Evolutionary conservation across 495 filamentous ascomycete genomes (phyloP), one percentile per base, ranked within the genome.

Genomic region (Daldinia grandis): DNA sequence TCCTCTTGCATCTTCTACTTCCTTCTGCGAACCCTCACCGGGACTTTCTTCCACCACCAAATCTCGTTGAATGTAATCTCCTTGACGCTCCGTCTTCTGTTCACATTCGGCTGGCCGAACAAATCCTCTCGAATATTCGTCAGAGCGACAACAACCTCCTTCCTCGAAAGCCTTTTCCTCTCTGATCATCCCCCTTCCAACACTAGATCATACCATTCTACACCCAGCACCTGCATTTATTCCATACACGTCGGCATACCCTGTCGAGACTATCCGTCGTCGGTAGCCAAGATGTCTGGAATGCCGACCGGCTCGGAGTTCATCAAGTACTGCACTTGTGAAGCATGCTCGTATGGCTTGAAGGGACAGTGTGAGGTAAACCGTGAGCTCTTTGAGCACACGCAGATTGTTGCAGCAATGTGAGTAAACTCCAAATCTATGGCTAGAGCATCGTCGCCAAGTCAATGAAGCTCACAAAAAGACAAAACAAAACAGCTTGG

Each of bases 401-500:
- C 27, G 7, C 56, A 59, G 17, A 24, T 30, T 24, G 55, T 66
- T 9, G 33, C 21, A 3, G 5, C 31, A 35, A 35, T 66, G 64
- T 66, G 37, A 59, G 55, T 59, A n/a, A 12, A 24, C n/a, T n/a
- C n/a, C n/a, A n/a, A n/a, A n/a, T n/a, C n/a, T n/a, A n/a, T n/a
- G n/a, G n/a, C n/a, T n/a, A n/a, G n/a, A n/a, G n/a, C n/a, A n/a
- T n/a, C n/a, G 10, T 19, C 5, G 17, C 14, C 9, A 54, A 27
- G 31, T 42, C 12, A 38, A 54, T 10, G 8, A 24, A 40, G n/a
- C 49, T 63, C 8, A 63, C 60, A 21, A 28, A n/a, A 14, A n/a
- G n/a, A n/a, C n/a, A n/a, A n/a, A n/a, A n/a, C n/a, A n/a, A n/a
- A 21, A 58, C 17, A 65, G 53, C 40, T 27, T 65, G 30, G 37